Percentiles rank a stretch among this genome's conserved stretches.
phyloP scores from a whole-genome alignment of 2,329 filamentous ascomycete species.

The Fusarium heterosporum region DNA sequence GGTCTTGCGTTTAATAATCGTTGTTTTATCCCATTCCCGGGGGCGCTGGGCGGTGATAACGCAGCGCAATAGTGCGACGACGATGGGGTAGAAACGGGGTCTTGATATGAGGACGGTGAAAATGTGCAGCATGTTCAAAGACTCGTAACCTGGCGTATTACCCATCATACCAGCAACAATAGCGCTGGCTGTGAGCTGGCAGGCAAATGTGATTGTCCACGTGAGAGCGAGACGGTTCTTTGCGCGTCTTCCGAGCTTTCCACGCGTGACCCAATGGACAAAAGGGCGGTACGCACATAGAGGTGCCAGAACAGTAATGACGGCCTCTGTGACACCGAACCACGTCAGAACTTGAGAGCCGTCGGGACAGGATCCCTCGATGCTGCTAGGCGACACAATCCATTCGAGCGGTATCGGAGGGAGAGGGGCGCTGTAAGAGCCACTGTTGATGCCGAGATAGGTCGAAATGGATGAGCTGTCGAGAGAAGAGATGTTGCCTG shows the following conservation, averaged over 20 bases:
- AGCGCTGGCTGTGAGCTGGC: slow-evolving; percentile 39
- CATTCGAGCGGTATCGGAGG: slow-evolving; percentile 43
- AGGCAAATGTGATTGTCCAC: slow-evolving; percentile 33
- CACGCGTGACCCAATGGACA: slow-evolving; percentile 31
- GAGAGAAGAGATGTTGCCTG: slow-evolving; percentile 13
- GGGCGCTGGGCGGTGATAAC: slow-evolving; percentile 25
- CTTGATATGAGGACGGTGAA: slow-evolving; percentile 41
- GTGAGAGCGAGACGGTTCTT: slow-evolving; percentile 21
- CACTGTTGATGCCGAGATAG: slow-evolving; percentile 39
- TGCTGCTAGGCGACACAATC: slow-evolving; percentile 26
- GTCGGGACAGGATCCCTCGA: slow-evolving; percentile 24
- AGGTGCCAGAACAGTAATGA: slow-evolving; percentile 26
- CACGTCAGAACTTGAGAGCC: slow-evolving; percentile 24
- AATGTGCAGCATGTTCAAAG: slow-evolving; percentile 41
- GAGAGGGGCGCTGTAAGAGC: slow-evolving; percentile 21
- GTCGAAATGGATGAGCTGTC: slow-evolving; percentile 34
- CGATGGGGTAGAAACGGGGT: slow-evolving; percentile 38
- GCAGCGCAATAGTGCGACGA: slow-evolving; percentile 37
- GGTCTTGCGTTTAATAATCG: slow-evolving; percentile 22
- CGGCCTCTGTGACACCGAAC: slow-evolving; percentile 39
- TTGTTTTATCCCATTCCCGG: slow-evolving; percentile 37
- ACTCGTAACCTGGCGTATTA: slow-evolving; percentile 34
- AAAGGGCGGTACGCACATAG: slow-evolving; percentile 38
- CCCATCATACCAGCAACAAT: slow-evolving; percentile 39
- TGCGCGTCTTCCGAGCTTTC: slow-evolving; percentile 28